Evolutionary conservation across 139 green algal genomes (phyloP), one percentile per base, ranked within the genome.

Genomic region (Chlorella sorokiniana): DNA sequence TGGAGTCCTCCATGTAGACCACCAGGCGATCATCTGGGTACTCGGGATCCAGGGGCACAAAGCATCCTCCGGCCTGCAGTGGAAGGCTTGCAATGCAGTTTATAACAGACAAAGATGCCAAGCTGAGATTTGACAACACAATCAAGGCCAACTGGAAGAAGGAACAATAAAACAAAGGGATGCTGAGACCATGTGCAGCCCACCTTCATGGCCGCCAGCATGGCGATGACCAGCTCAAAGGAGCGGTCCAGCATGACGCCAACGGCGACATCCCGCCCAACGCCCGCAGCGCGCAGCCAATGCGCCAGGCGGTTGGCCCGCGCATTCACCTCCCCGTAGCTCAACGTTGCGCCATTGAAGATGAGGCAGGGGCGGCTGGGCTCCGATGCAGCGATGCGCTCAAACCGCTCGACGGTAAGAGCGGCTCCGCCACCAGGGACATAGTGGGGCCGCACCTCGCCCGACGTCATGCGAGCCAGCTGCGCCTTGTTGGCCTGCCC

Each of bases 11-110:
- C 48, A 91, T 37, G 78, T 90, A 89, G 56, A 59, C 67, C 20
- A 77, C 81, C 56, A 91, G 42, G 9, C 89, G 84, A 14, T 90
- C 83, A 5, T 73, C 37, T 8, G 89, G 89, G 52, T 91, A 92
- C 7, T 44, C 37, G 31, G 91, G 86, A 80, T 92, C 88, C 78
- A 94, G 81, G 0, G 91, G 91, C 37, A 92, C 76, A 69, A 92
- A 92, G 31, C 54, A 72, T 29, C 75, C 86, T 41, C 91, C 91
- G 3, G 89, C 23, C 64, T 71, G 64, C 64, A 16, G 64, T 18
- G 5, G n/a, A 27, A n/a, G n/a, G n/a, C n/a, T n/a, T n/a, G n/a
- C n/a, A n/a, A n/a, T n/a, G n/a, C n/a, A n/a, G n/a, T n/a, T n/a
- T n/a, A n/a, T n/a, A n/a, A n/a, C n/a, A n/a, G n/a, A n/a, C n/a